Conservation (phyloP, 2,329 filamentous ascomycete genomes). For the Chaetomium olivaceum region DNA sequence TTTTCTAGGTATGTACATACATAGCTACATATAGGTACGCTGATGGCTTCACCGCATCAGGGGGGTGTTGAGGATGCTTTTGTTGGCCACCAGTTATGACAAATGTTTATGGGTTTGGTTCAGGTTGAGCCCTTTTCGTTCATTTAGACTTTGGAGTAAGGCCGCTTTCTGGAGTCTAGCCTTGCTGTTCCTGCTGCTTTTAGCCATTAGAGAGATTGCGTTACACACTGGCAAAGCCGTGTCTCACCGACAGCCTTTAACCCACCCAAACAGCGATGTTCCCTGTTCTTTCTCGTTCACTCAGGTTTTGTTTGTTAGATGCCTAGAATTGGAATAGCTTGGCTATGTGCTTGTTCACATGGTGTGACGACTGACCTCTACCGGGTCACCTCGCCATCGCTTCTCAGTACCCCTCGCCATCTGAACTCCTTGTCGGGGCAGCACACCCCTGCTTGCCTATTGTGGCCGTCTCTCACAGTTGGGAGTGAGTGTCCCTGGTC, state of each 20-base stretch:
- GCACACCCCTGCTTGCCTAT: neutral
- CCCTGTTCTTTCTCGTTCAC: neutral
- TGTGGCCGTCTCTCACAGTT: neutral
- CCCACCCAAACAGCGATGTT: too few species aligned
- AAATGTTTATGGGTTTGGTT: too few species aligned
- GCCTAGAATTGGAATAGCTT: neutral
- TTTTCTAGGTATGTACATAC: too few species aligned
- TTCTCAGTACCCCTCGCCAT: neutral
- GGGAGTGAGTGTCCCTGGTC: neutral
- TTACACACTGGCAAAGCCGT: neutral
- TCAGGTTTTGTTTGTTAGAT: neutral
- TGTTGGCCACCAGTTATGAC: too few species aligned
- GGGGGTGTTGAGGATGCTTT: too few species aligned
- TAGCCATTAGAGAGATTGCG: neutral
- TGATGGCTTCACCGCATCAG: too few species aligned
- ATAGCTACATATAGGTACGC: too few species aligned
- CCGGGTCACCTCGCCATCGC: neutral
- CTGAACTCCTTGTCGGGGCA: neutral
- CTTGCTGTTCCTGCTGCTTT: too few species aligned
- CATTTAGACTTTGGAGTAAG: too few species aligned
- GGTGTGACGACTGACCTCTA: neutral
- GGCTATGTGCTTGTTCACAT: neutral
- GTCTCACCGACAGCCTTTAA: neutral
- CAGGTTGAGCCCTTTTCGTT: too few species aligned
- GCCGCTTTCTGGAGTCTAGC: too few species aligned